Conservation (phyloP, 2,329 filamentous ascomycete genomes). For the Fusarium metavorans region DNA sequence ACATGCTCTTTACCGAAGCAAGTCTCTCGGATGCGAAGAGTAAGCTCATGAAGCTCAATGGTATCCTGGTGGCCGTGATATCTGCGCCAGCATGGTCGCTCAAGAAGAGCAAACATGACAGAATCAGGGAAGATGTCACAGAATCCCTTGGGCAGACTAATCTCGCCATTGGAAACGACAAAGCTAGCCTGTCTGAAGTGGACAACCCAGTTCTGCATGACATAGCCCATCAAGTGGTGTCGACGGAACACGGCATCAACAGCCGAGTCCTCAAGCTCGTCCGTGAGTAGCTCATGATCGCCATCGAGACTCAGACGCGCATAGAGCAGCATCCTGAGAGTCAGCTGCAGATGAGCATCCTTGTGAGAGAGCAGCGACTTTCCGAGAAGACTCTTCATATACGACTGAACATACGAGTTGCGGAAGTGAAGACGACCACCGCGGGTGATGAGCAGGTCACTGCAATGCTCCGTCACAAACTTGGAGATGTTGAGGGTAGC, state of each 20-base stretch:
- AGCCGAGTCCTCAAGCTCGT: conserved; percentile 35
- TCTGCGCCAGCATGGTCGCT: conserved; percentile 49
- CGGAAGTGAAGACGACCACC: conserved; percentile 53
- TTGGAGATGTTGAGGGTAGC: conserved; percentile 27
- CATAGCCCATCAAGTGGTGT: conserved; percentile 50
- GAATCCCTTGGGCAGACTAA: conserved; percentile 49
- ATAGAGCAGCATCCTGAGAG: conserved; percentile 51
- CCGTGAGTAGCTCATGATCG: conserved; percentile 37
- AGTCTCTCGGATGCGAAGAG: conserved; percentile 50
- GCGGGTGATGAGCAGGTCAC: conserved; percentile 48
- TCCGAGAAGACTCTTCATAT: conserved; percentile 50
- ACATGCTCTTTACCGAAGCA: conserved; percentile 53
- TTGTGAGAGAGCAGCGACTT: conserved; percentile 48
- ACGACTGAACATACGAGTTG: conserved; percentile 48
- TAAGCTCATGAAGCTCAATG: conserved; percentile 48
- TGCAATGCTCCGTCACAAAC: conserved; percentile 33
- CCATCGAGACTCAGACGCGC: conserved; percentile 46
- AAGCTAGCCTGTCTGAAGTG: conserved; percentile 53
- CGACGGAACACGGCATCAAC: conserved; percentile 43
- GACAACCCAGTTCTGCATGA: conserved; percentile 51
- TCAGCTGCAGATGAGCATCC: conserved; percentile 51
- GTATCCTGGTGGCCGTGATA: conserved; percentile 37
- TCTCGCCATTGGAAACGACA: conserved; percentile 41
- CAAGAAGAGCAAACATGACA: conserved; percentile 51
- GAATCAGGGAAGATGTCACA: conserved; percentile 52